phyloP scores from a whole-genome alignment of 2,329 filamentous ascomycete genomes.

The Nannizzia gypsea region DNA sequence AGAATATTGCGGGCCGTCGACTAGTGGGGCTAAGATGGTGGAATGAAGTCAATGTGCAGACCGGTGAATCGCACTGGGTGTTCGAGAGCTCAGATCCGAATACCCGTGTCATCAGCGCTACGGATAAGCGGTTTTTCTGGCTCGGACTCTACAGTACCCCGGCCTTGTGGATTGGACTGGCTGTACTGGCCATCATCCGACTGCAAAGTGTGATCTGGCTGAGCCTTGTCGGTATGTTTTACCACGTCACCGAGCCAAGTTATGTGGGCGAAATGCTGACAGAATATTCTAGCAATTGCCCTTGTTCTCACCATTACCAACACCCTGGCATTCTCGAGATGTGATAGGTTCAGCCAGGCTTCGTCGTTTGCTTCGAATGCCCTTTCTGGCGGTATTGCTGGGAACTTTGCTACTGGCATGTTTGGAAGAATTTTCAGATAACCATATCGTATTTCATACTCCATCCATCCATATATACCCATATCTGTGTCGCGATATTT shows the following conservation, averaged over 20 bases:
- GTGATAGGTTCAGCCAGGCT: conserved; percentile 45
- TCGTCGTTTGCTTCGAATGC: conserved; percentile 46
- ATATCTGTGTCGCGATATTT: not conserved
- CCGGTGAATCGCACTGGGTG: conserved; percentile 41
- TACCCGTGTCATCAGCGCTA: conserved; percentile 34
- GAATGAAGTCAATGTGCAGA: conserved; percentile 40
- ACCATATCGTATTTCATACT: not conserved
- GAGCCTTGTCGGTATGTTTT: conserved; percentile 38
- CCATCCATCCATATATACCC: not conserved
- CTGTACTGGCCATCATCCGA: conserved; percentile 36
- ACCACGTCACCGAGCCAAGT: not conserved
- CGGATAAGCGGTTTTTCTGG: conserved; percentile 43
- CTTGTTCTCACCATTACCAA: conserved; percentile 41
- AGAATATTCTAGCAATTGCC: conserved; percentile 33
- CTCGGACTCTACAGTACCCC: conserved; percentile 38
- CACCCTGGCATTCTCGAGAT: conserved; percentile 41
- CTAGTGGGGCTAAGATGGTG: conserved; percentile 41
- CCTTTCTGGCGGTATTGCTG: conserved; percentile 43
- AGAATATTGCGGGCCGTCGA: conserved; percentile 42
- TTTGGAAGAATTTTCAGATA: conserved; percentile 44
- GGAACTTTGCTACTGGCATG: conserved; percentile 44
- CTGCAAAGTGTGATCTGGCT: conserved; percentile 40
- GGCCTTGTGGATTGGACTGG: conserved; percentile 38
- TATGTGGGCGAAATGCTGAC: not conserved
- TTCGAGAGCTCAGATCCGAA: conserved; percentile 39